These are phyloP conservation scores for Ballota nigra DNA, from an alignment of 257 asterid genomes.

Conservation along the genomic window DNA sequence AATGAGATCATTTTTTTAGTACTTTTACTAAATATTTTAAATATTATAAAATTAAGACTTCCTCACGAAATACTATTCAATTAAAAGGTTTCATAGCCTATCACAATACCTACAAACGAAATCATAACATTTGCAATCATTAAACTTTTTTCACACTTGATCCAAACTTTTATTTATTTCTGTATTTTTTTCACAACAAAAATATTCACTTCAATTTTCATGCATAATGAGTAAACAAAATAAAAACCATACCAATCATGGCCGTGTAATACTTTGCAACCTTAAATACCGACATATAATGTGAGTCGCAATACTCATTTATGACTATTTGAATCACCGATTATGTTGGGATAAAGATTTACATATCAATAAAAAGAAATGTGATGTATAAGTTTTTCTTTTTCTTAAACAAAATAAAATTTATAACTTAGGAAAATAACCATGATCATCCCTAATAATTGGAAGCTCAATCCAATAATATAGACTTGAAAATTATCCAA, in stretches of 20 bases:
- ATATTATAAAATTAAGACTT: neutral
- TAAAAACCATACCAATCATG: neutral
- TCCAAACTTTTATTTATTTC: neutral
- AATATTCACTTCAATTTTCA: neutral
- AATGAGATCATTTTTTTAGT: neutral
- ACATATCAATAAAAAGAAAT: neutral
- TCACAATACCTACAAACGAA: neutral
- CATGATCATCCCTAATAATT: too few relatives aligned
- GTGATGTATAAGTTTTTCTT: too few relatives aligned
- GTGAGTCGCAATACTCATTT: neutral
- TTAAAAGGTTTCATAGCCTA: neutral
- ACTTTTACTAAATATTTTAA: too few relatives aligned
- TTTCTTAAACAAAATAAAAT: too few relatives aligned
- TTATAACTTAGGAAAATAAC: too few relatives aligned
- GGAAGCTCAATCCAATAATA: too few relatives aligned
- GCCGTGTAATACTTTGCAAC: neutral
- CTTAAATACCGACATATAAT: neutral
- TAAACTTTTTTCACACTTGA: neutral
- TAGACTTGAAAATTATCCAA: too few relatives aligned
- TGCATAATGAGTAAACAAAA: neutral
- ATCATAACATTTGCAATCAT: neutral
- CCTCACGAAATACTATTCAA: neutral
- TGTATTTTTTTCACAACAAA: too few relatives aligned
- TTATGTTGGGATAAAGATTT: neutral
- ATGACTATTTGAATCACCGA: neutral